phyloP scores from a whole-genome alignment of 305 asterid species.

The Fraxinus sp. region DNA sequence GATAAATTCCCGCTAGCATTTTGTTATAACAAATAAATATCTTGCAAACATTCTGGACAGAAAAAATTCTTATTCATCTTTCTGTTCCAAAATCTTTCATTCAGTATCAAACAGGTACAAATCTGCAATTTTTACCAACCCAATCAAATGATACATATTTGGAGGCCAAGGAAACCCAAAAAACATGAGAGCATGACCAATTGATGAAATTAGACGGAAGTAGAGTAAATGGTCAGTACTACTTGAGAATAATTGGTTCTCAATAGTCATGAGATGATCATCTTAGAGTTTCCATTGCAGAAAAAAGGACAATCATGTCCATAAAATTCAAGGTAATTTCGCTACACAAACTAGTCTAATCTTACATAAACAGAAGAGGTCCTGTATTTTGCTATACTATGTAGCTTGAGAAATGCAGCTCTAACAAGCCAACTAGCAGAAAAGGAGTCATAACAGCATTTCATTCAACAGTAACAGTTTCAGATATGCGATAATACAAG shows the following conservation, averaged over 20 bases:
- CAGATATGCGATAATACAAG: background rate
- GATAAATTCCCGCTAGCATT: background rate
- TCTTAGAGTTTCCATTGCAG: background rate
- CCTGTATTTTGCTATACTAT: background rate
- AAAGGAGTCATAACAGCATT: background rate
- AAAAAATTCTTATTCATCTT: background rate
- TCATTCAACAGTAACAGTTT: background rate
- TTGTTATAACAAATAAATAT: background rate
- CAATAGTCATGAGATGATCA: background rate
- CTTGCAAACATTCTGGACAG: background rate
- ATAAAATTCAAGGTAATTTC: background rate
- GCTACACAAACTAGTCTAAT: slow-evolving; percentile 3
- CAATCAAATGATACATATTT: background rate
- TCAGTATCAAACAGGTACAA: background rate
- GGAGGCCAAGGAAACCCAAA: background rate
- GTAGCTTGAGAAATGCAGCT: background rate
- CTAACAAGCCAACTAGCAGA: background rate
- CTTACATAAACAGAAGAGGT: background rate
- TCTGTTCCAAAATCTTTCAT: background rate
- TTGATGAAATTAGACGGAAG: background rate
- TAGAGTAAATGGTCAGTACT: background rate
- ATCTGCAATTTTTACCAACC: background rate
- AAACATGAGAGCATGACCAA: background rate
- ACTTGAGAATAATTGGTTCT: background rate
- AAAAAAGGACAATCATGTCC: background rate